A percentile compares a stretch with the other conserved stretches of the same genome.
Evolutionary conservation across 495 filamentous ascomycete species (phyloP).

Genomic region (Neurospora hispaniola): DNA sequence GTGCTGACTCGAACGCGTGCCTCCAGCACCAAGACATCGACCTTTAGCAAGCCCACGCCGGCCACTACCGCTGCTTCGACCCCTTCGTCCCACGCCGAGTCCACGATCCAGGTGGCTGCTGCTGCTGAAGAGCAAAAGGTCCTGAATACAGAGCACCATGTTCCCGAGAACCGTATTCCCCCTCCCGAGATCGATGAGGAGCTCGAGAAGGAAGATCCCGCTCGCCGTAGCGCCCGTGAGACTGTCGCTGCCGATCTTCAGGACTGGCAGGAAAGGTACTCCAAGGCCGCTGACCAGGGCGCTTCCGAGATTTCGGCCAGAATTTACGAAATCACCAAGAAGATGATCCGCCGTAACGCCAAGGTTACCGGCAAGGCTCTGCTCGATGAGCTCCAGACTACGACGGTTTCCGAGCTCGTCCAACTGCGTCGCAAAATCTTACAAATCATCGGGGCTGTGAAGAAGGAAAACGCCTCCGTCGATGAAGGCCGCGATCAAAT

Average conservation of each 20-base stretch:
- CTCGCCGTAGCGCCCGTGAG: constrained; percentile 42
- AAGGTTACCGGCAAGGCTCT: constrained; percentile 50
- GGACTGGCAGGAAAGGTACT: constrained; percentile 77
- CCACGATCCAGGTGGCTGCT: neutral
- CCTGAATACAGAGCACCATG: constrained; percentile 1
- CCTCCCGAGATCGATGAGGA: constrained; percentile 19
- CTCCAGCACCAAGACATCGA: constrained; percentile 13
- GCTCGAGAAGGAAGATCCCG: constrained; percentile 27
- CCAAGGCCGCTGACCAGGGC: constrained; percentile 69
- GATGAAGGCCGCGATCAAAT: constrained; percentile 55
- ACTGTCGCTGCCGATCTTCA: constrained; percentile 68
- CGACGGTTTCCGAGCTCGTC: constrained; percentile 48
- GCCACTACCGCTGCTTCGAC: constrained; percentile 11
- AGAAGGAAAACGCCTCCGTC: constrained; percentile 29
- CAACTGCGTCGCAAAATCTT: constrained; percentile 59
- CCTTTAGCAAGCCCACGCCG: constrained; percentile 28
- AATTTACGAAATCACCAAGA: constrained; percentile 53
- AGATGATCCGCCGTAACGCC: constrained; percentile 41
- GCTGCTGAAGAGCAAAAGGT: neutral
- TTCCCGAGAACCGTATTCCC: constrained; percentile 9
- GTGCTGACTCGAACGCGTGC: constrained; percentile 3
- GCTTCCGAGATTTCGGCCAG: constrained; percentile 64
- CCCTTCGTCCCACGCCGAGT: neutral
- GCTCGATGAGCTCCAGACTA: constrained; percentile 56
- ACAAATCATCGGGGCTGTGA: constrained; percentile 44